phyloP scores from a whole-genome alignment of 2,329 filamentous ascomycete species.

The Amauroascus verrucosus region DNA sequence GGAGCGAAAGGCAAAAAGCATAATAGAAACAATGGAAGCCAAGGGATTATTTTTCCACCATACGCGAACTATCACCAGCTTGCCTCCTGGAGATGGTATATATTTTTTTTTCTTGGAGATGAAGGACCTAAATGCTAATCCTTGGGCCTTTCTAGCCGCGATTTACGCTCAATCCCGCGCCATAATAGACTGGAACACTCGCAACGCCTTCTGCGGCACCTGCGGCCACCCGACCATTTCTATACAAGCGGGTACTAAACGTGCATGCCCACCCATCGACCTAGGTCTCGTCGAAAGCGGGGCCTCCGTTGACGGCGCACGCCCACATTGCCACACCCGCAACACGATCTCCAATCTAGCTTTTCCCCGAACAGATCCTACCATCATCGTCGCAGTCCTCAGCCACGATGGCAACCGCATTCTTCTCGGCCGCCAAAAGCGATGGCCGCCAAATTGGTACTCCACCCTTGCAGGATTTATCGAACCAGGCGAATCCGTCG shows the following conservation, averaged over 20 bases:
- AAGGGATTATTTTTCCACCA: slow-evolving; percentile 56
- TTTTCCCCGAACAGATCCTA: slow-evolving; percentile 88
- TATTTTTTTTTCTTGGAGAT: neutral
- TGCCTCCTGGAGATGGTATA: slow-evolving; percentile 53
- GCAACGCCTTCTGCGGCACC: slow-evolving; percentile 82
- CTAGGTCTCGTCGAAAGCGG: slow-evolving; percentile 25
- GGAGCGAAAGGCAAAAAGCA: slow-evolving; percentile 48
- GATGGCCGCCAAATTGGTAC: slow-evolving; percentile 79
- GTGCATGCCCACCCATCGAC: slow-evolving; percentile 37
- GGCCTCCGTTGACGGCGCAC: slow-evolving; percentile 27
- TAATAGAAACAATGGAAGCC: slow-evolving; percentile 51
- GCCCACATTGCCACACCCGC: slow-evolving; percentile 67
- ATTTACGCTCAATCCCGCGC: slow-evolving; percentile 84
- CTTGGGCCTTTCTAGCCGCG: slow-evolving; percentile 49
- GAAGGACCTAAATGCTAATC: neutral
- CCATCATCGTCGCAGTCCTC: slow-evolving; percentile 88
- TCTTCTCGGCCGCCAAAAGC: slow-evolving; percentile 73
- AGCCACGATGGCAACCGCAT: slow-evolving; percentile 66
- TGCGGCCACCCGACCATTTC: slow-evolving; percentile 71
- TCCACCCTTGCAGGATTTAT: slow-evolving; percentile 80
- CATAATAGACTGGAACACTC: slow-evolving; percentile 84
- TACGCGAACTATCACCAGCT: slow-evolving; percentile 52
- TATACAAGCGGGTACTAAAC: slow-evolving; percentile 37
- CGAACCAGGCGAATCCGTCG: slow-evolving; percentile 73
- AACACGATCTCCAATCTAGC: slow-evolving; percentile 79